Base-by-base conservation (phyloP, 2,329 filamentous ascomycete genomes). In the Aspergillus brasiliensis region DNA sequence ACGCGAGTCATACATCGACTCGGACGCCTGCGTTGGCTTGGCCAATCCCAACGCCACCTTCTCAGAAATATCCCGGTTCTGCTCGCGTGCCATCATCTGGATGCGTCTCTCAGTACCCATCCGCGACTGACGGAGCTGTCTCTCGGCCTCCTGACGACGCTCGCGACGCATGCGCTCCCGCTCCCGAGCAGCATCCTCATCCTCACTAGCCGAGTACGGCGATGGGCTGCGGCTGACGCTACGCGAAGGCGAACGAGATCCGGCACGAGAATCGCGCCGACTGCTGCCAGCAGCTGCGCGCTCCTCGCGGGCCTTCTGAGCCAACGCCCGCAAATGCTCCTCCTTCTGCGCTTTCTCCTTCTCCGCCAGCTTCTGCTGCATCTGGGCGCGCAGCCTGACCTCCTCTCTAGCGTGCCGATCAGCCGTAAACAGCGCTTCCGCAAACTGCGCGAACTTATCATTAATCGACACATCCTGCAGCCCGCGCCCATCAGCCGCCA, bases 381-480 rank as follows among this genome's bases (percentile, higher is more conserved):
- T 98, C 66, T 91, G 82, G 7, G 92, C 89, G 66, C 95, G 87
- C 74, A 97, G 91, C 71, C 94, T 90, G 57, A 99, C 94, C 76
- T 99, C 95, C 72, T 99, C 95, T 71, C 95, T 86, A 7, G 95
- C 95, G 75, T 98, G 95, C 51, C 94, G 84, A 73, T 99, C 95
- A 1, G 95, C 95, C 65, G 95, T 96, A 75, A 95, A 96, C 38
- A 99, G 81, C 0, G 94, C 92, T 78, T 99, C 95, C 0, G 92
- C 91, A 73, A 99, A 96, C 70, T 96, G 92, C 2, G 94, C 94
- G 73, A 99, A 98, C 74, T 97, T 98, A 82, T 99, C 95, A 78
- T 97, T 98, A 79, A 99, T 98, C 6, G 92, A 90, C 44, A 97
- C 88, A 73, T 99, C 95, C 75, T 97, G 92, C 63, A 99, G 75